These are phyloP conservation scores for Chaetomium globosum DNA, from an alignment of 2,329 filamentous ascomycete species.

Conservation along the genomic window DNA sequence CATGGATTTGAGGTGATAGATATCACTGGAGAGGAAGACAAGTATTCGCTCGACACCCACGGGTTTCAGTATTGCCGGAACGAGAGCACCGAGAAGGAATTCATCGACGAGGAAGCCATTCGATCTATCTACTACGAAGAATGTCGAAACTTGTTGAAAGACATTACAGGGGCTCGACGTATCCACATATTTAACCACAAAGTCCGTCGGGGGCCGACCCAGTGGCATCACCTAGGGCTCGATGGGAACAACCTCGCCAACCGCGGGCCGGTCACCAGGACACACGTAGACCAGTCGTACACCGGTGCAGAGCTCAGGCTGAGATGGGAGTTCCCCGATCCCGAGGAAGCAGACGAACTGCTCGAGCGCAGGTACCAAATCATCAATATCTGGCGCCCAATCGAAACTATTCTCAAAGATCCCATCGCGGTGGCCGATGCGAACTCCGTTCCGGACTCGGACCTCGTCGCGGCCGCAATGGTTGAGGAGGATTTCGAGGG, in stretches of 20 bases:
- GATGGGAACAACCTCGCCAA: slow-evolving; percentile 52
- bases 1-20: slow-evolving; percentile 49
- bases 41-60: slow-evolving; percentile 47
- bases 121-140: slow-evolving; percentile 70
- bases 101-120: slow-evolving; percentile 61
- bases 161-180: slow-evolving; percentile 42
- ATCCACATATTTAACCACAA: slow-evolving; percentile 40
- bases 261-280: slow-evolving; percentile 49
- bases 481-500: slow-evolving; percentile 43
- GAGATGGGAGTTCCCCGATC: slow-evolving; percentile 27
- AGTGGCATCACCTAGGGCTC: slow-evolving; percentile 67
- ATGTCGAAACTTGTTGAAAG: slow-evolving; percentile 65
- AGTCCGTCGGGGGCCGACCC: slow-evolving; percentile 39
- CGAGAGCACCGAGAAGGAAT: slow-evolving; percentile 40
- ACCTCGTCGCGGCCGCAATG: slow-evolving; percentile 46
- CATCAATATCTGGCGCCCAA: slow-evolving; percentile 53
- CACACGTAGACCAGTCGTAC: slow-evolving; percentile 39
- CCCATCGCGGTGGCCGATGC: slow-evolving; percentile 48
- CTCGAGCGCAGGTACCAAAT: slow-evolving; percentile 45
- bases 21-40: slow-evolving; percentile 46
- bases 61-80: slow-evolving; percentile 47
- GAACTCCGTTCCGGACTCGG: slow-evolving; percentile 43
- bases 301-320: slow-evolving; percentile 32
- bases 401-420: slow-evolving; percentile 50
- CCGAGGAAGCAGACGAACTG: slow-evolving; percentile 33